phyloP scores from a whole-genome alignment of 192 early-diverging fungal species.

The Gryganskiella cystojenkinii region DNA sequence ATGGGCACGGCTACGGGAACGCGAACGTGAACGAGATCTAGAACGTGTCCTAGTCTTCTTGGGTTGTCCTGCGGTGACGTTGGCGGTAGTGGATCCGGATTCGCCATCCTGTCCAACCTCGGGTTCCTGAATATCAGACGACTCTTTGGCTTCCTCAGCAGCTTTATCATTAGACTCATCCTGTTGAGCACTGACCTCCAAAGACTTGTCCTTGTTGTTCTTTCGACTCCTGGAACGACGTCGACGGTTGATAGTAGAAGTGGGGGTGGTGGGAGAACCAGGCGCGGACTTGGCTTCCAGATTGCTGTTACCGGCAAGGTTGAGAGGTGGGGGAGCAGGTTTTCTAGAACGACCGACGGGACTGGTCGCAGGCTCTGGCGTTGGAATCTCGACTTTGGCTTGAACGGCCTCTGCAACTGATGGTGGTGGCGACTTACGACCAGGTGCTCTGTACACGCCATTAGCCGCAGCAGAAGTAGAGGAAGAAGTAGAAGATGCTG shows the following conservation, averaged over 20 bases:
- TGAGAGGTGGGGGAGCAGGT: conserved; percentile 30
- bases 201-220: conserved; percentile 32
- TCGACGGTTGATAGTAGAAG: conserved; percentile 30
- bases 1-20: conserved; percentile 33
- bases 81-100: background rate
- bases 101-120: conserved; percentile 1
- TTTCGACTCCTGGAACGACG: conserved; percentile 44
- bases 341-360: conserved; percentile 17
- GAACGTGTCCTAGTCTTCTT: conserved; percentile 47
- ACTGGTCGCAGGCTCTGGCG: background rate
- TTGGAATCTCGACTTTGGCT: background rate
- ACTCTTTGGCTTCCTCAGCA: background rate
- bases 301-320: conserved; percentile 18
- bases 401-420: background rate
- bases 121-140: background rate
- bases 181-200: conserved; percentile 4
- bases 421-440: conserved; percentile 9
- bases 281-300: background rate
- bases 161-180: conserved; percentile 5
- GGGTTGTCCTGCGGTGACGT: conserved; percentile 4
- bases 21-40: conserved; percentile 36
- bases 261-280: conserved; percentile 32
- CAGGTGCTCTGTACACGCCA: background rate
- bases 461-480: background rate
- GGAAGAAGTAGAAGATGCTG: background rate